These are phyloP conservation scores for Sporothrix brasiliensis DNA, from an alignment of 2,329 filamentous ascomycete species.

Conservation along the genomic window DNA sequence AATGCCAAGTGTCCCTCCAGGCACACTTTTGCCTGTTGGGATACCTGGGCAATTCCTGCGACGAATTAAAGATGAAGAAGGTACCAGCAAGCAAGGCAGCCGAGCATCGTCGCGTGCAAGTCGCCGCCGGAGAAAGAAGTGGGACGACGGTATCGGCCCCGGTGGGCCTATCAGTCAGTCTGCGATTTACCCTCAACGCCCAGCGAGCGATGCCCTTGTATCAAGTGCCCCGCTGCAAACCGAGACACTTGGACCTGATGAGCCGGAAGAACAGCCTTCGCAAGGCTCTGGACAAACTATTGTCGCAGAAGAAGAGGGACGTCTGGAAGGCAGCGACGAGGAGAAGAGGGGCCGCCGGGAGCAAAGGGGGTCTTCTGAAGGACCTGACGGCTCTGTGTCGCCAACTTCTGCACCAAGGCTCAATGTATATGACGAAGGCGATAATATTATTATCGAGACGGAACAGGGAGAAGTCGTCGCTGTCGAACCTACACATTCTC, in stretches of 20 bases:
- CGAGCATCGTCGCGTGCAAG: conserved; percentile 63
- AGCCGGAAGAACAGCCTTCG: conserved; percentile 35
- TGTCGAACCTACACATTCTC: conserved; percentile 54
- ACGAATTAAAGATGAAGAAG: conserved; percentile 77
- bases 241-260: conserved; percentile 36
- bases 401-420: conserved; percentile 43
- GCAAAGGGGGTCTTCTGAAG: conserved; percentile 28
- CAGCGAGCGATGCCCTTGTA: conserved; percentile 34
- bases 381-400: conserved; percentile 33
- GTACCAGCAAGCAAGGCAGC: conserved; percentile 55
- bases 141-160: conserved; percentile 71
- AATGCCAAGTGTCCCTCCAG: conserved; percentile 64
- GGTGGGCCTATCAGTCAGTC: conserved; percentile 89
- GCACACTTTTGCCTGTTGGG: conserved; percentile 71
- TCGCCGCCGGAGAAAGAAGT: conserved; percentile 67
- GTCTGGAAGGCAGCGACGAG: not conserved
- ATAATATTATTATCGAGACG: conserved; percentile 79
- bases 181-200: conserved; percentile 74
- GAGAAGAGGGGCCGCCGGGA: conserved; percentile 12
- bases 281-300: conserved; percentile 28
- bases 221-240: conserved; percentile 25
- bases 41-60: conserved; percentile 77
- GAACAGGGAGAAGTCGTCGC: conserved; percentile 82
- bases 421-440: conserved; percentile 79
- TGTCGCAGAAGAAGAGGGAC: conserved; percentile 13